Evolutionary conservation across 2,329 filamentous ascomycete species (phyloP).

Genomic region (Ceratocystis cacaofunesta): DNA sequence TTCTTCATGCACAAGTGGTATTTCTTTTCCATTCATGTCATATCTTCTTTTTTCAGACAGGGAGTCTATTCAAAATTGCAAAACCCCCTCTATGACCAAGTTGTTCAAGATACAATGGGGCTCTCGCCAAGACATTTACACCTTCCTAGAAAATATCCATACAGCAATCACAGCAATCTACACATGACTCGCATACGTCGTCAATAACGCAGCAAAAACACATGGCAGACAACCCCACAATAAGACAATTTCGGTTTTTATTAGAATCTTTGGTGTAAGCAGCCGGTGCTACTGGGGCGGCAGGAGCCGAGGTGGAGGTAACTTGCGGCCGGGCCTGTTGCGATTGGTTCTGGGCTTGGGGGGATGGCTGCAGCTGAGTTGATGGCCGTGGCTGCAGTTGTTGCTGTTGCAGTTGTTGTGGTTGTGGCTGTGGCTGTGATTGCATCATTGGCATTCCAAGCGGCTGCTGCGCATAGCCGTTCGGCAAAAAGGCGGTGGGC

Average conservation of each 20-base stretch:
- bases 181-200: constrained; percentile 36
- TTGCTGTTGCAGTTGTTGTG: constrained; percentile 4
- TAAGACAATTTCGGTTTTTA: constrained; percentile 28
- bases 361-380: background rate
- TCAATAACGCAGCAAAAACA: constrained; percentile 38
- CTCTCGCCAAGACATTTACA: background rate
- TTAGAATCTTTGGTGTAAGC: background rate
- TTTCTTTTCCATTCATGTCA: background rate
- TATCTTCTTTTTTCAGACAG: background rate
- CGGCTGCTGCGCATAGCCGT: background rate
- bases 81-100: no score
- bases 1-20: constrained; percentile 1
- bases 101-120: no score
- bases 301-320: background rate
- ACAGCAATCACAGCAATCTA: constrained; percentile 30
- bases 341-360: background rate
- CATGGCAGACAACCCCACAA: constrained; percentile 27
- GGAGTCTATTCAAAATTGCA: background rate
- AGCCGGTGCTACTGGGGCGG: background rate
- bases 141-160: constrained; percentile 19
- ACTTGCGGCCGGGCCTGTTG: background rate
- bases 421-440: background rate
- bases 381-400: background rate
- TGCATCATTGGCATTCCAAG: background rate
- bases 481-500: background rate